Evolutionary conservation across 225 moss, liverwort and hornwort species (phyloP), one percentile per base, ranked within the genome.

Genomic region (Asterella californica): DNA sequence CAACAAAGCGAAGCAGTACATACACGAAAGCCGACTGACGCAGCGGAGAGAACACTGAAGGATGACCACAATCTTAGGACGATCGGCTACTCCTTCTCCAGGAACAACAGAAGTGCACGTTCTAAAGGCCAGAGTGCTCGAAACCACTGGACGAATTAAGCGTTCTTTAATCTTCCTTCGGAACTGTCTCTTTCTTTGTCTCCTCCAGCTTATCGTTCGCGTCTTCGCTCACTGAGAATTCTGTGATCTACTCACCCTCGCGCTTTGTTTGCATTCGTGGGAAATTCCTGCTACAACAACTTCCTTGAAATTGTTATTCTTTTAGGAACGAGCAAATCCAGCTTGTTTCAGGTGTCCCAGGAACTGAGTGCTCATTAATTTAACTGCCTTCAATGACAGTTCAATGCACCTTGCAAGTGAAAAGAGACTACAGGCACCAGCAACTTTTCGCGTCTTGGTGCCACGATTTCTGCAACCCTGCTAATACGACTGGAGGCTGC

Each of bases 61-160:
- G 81, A 94, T 94, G 85, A 90, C 91, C 45, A 92, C 96, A 76
- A 96, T 89, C 46, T 89, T 90, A 15, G 86, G 60, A 76, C 84
- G 84, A 81, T 90, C 88, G 60, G 89, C 96, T 57, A 88, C 87
- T 24, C 92, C 90, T 83, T 96, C 94, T 63, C 94, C 94, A 65
- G 96, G 91, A 32, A 94, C 79, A 60, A 94, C 92, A 65, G 92
- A 92, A 50, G 90, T 94, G 79, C 86, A 92, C 36, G 90, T 88
- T 27, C 96, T 91, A 76, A 96, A 46, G 96, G 96, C 88, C 88
- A 91, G 45, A 92, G 90, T 83, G 90, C 91, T 72, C 93, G 87
- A 82, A 96, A 96, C 92, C 93, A 92, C 48, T 84, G 85, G 38
- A 96, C 96, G 36, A 88, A 88, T 54, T 78, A 79, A 21, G 54